A percentile compares a stretch with the other conserved stretches of the same genome.
Evolutionary conservation across 2,329 filamentous ascomycete genomes (phyloP).

Genomic region (Huntiella decipiens): DNA sequence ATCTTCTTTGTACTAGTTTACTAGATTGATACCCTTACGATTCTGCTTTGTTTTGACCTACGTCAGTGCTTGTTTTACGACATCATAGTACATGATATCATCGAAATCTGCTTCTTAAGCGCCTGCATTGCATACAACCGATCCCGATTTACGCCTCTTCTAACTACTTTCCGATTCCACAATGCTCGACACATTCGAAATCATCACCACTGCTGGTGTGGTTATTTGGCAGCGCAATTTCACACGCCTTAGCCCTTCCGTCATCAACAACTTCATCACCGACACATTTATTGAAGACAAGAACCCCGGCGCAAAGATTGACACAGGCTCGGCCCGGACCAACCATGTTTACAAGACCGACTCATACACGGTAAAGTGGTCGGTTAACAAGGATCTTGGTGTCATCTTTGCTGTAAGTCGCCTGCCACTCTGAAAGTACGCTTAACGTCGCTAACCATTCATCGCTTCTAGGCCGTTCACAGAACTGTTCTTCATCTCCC

Average conservation of each 20-base stretch:
- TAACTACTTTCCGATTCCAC: constrained; percentile 13
- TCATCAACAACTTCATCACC: constrained; percentile 87
- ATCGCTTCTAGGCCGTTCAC: constrained; percentile 59
- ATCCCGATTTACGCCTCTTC: constrained; percentile 4
- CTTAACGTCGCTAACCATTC: too few relatives aligned
- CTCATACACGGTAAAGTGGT: constrained; percentile 90
- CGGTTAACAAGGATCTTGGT: constrained; percentile 75
- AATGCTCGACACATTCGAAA: constrained; percentile 95
- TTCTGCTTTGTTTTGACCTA: neutral
- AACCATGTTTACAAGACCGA: constrained; percentile 73
- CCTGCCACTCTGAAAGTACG: too few relatives aligned
- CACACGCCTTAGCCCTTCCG: constrained; percentile 55
- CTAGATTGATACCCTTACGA: neutral
- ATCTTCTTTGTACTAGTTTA: neutral
- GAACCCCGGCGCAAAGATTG: constrained; percentile 39
- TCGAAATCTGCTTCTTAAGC: neutral
- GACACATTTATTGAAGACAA: constrained; percentile 98
- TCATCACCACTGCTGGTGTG: constrained; percentile 85
- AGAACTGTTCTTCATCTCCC: constrained; percentile 85
- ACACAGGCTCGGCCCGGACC: constrained; percentile 35
- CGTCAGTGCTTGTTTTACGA: neutral
- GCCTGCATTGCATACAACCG: neutral
- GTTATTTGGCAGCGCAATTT: constrained; percentile 91
- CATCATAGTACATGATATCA: constrained; percentile 1
- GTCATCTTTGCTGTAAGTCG: constrained; percentile 71